A percentile compares a stretch with the other conserved stretches of the same genome.
These are phyloP conservation scores for Yamadazyma dushanensis DNA, from an alignment of 1,139 yeast genomes.

Conservation along the genomic window DNA sequence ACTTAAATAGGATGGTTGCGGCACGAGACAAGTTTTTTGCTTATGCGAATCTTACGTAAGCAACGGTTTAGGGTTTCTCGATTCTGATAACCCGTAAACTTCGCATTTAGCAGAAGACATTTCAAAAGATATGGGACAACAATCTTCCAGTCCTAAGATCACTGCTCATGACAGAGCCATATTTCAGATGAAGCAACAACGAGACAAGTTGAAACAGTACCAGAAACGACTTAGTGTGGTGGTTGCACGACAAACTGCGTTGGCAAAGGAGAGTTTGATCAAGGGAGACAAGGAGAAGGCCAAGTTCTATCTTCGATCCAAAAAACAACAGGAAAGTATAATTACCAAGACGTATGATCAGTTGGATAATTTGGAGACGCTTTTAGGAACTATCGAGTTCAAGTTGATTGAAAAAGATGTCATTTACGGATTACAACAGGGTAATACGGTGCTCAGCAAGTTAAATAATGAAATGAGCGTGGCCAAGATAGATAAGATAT, in stretches of 20 bases:
- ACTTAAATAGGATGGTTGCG: slow-evolving; percentile 1
- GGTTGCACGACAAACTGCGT: slow-evolving; percentile 53
- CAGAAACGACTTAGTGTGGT: slow-evolving; percentile 61
- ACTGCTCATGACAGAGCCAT: slow-evolving; percentile 86
- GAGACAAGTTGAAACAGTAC: slow-evolving; percentile 80
- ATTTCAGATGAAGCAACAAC: slow-evolving; percentile 79
- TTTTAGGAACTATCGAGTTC: slow-evolving; percentile 79
- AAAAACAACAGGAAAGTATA: slow-evolving; percentile 77
- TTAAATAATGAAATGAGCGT: slow-evolving; percentile 77
- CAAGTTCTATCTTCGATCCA: slow-evolving; percentile 67
- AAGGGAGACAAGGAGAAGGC: slow-evolving; percentile 61
- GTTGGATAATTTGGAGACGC: slow-evolving; percentile 69
- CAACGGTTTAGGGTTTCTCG: neutral
- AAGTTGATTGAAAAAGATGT: slow-evolving; percentile 87
- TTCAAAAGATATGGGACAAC: slow-evolving; percentile 44
- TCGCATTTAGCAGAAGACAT: neutral
- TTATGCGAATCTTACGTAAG: neutral
- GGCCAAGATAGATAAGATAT: slow-evolving; percentile 74
- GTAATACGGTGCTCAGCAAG: slow-evolving; percentile 70
- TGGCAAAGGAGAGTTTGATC: slow-evolving; percentile 59
- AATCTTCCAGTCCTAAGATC: slow-evolving; percentile 53
- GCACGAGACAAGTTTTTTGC: neutral
- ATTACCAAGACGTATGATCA: slow-evolving; percentile 73
- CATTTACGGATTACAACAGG: slow-evolving; percentile 73
- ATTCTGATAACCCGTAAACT: neutral